Evolutionary conservation across 2,329 filamentous ascomycete genomes (phyloP), one percentile per base, ranked within the genome.

Genomic region (Colletotrichum agaves): DNA sequence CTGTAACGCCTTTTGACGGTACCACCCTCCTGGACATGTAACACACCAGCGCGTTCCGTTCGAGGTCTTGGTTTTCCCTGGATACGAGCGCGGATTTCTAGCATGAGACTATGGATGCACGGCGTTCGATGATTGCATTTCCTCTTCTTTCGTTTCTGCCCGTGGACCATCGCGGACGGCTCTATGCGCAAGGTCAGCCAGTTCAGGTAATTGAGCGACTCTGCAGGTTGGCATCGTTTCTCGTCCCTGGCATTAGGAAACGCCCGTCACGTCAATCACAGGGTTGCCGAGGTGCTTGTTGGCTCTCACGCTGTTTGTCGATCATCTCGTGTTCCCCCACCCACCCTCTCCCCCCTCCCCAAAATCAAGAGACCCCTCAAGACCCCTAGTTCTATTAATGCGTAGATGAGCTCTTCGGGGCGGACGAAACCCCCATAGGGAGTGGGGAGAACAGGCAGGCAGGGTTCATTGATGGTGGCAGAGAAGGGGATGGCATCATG

Each of bases 401-500:
- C 33, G 2, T 15, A 37, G 23, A 15, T 19, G 46, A 31, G 21
- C 11, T 43, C 7, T 53, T 53, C 31, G 52, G 35, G 8, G 33
- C 52, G 19, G 35, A 56, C 57, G 43, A 60, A 12, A 50, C 21
- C 27, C 27, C 27, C 27, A 7, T 7, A 11, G 3, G 39, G 46
- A 27, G 41, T 2, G 23, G 44, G 12, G 19, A 7, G 12, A 5
- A 7, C 7, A 49, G 44, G 12, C 15, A 7, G 19, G 6, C 19
- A 39, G 50, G 47, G 58, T 52, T 17, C 21, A 12, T 15, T 31
- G 21, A 11, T 23, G 41, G 13, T 17, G 31, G 33, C 41, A 13
- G 44, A 49, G 53, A 33, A 31, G 31, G 49, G 27, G 10, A 67
- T 67, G 64, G 60, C 64, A 67, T 67, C 64, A 67, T 67, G 60